Percentiles rank a stretch among this genome's conserved stretches.
phyloP scores from a whole-genome alignment of 768 basidiomycete genomes.

The Rhizopogon rudus region DNA sequence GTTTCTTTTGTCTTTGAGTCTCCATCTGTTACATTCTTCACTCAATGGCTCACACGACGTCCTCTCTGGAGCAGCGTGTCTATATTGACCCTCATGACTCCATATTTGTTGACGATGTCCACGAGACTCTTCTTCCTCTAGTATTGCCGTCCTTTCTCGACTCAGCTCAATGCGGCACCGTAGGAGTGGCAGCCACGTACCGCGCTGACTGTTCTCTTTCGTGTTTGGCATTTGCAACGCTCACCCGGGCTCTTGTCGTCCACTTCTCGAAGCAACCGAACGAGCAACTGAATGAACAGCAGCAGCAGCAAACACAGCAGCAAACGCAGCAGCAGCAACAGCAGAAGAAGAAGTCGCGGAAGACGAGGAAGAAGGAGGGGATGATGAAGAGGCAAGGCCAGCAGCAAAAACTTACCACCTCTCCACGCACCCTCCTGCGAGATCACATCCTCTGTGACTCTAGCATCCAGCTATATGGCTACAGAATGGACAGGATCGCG shows the following conservation, averaged over 20 bases:
- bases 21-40: too few species aligned
- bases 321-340: too few species aligned
- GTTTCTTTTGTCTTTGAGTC: too few species aligned
- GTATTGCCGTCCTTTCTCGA: constrained; percentile 26
- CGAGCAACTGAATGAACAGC: too few species aligned
- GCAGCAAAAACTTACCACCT: neutral
- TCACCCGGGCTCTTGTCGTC: constrained; percentile 30
- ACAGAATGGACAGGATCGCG: constrained; percentile 43
- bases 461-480: constrained; percentile 30
- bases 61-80: constrained; percentile 28
- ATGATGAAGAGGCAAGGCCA: neutral
- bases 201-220: constrained; percentile 29
- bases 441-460: constrained; percentile 28
- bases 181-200: constrained; percentile 43
- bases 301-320: too few species aligned
- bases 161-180: constrained; percentile 13
- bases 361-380: too few species aligned
- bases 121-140: constrained; percentile 19
- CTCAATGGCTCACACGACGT: constrained; percentile 9
- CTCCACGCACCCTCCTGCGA: constrained; percentile 21
- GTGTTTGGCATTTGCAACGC: constrained; percentile 36
- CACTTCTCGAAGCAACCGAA: constrained; percentile 15
- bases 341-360: too few species aligned
- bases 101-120: constrained; percentile 24
- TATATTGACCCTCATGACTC: constrained; percentile 20